Conservation (phyloP, 176 grass and related monocot genomes). For the Pontederia crassipes region DNA sequence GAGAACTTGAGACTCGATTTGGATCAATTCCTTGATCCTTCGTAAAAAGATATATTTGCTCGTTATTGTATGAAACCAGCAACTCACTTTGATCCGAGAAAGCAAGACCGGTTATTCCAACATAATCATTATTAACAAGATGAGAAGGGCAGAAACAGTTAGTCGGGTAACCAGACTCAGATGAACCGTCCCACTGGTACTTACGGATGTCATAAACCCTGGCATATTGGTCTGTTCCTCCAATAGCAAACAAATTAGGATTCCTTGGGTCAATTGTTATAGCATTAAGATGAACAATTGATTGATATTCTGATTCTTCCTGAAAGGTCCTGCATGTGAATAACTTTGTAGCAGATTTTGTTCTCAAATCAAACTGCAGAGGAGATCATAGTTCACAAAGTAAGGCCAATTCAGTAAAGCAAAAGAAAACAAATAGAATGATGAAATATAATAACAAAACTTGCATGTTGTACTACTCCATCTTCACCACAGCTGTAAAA, state of each 20-base stretch:
- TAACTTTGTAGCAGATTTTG: conserved; percentile 44
- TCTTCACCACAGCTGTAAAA: conserved; percentile 93
- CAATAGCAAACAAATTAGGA: conserved; percentile 72
- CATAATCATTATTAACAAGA: conserved; percentile 34
- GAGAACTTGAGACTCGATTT: conserved; percentile 12
- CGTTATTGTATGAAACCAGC: conserved; percentile 62
- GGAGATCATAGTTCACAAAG: conserved; percentile 3
- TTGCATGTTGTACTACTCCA: conserved; percentile 81
- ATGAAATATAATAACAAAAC: conserved; percentile 1
- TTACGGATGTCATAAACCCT: conserved; percentile 83
- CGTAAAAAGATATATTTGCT: conserved; percentile 74
- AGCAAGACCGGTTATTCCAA: conserved; percentile 76
- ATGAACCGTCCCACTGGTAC: conserved; percentile 56
- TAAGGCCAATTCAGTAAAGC: conserved; percentile 11
- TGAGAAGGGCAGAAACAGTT: conserved; percentile 65
- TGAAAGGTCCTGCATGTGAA: conserved; percentile 40
- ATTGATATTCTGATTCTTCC: conserved; percentile 23
- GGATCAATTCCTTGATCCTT: conserved; percentile 66
- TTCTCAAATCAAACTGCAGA: conserved; percentile 83
- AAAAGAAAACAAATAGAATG: not conserved
- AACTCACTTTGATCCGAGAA: conserved; percentile 76
- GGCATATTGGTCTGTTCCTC: conserved; percentile 62
- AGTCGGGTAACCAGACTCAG: conserved; percentile 33
- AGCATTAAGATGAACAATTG: conserved; percentile 43
- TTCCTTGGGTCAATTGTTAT: conserved; percentile 66